Conservation (phyloP, 2,329 filamentous ascomycete species). For the Clarireedia homoeocarpa region DNA sequence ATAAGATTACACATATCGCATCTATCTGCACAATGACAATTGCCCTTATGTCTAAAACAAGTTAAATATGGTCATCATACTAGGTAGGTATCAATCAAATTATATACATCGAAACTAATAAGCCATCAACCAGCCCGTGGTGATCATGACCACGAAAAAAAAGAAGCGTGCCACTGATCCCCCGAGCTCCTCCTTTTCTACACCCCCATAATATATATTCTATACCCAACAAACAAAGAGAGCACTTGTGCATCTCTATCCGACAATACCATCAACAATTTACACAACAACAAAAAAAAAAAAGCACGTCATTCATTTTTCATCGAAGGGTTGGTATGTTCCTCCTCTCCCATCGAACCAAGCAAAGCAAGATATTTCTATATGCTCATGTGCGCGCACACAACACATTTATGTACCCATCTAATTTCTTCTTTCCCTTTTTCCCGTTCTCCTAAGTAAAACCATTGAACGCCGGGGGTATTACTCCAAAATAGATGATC, state of each 20-base stretch:
- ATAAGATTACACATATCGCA: no score
- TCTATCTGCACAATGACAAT: no score
- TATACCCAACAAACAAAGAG: background rate
- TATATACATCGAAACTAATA: no score
- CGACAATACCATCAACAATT: background rate
- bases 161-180: no score
- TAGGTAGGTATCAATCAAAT: no score
- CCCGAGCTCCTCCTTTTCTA: no score
- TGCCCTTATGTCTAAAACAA: no score
- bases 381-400: background rate
- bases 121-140: no score
- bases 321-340: background rate
- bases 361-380: background rate
- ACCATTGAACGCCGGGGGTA: slow-evolving; percentile 1
- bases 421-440: background rate
- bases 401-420: slow-evolving; percentile 2
- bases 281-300: background rate
- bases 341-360: background rate
- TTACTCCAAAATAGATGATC: background rate
- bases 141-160: no score
- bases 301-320: background rate
- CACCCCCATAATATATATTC: background rate
- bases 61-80: no score
- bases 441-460: background rate
- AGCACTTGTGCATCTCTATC: background rate